These are phyloP conservation scores for Claviceps pazoutovae DNA, from an alignment of 2,329 filamentous ascomycete genomes.

Conservation along the genomic window DNA sequence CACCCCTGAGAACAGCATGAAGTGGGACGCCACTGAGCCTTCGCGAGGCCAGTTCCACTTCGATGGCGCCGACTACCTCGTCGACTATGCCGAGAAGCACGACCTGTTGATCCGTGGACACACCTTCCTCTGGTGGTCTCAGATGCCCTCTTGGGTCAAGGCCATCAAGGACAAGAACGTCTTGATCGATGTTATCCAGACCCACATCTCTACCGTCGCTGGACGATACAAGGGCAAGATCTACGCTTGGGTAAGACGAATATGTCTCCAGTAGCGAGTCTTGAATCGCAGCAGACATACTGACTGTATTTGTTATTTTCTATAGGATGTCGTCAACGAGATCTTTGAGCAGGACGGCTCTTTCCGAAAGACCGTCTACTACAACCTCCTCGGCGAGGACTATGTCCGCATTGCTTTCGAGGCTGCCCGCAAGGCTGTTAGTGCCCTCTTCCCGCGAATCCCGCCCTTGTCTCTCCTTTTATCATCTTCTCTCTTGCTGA, in stretches of 20 bases:
- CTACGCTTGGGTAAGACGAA: neutral
- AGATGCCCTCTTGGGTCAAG: neutral
- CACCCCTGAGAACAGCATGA: conserved; percentile 57
- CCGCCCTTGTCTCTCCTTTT: no score
- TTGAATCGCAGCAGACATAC: neutral
- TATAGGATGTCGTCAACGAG: conserved; percentile 1
- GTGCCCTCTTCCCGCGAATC: neutral
- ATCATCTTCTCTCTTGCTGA: neutral
- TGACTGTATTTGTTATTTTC: neutral
- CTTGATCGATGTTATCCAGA: neutral
- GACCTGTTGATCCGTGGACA: neutral
- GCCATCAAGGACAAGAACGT: neutral
- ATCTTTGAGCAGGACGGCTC: conserved; percentile 43
- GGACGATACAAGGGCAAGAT: neutral
- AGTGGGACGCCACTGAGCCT: conserved; percentile 47
- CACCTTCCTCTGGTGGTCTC: neutral
- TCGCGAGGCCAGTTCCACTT: conserved; percentile 39
- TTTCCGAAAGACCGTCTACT: conserved; percentile 50
- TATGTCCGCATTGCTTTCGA: conserved; percentile 58
- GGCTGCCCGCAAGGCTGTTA: conserved; percentile 43
- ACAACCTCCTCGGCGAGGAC: conserved; percentile 52
- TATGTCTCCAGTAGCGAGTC: neutral
- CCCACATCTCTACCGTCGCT: neutral
- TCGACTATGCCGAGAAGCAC: neutral
- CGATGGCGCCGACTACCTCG: conserved; percentile 5